These are phyloP conservation scores for Cladophialophora chaetospira DNA, from an alignment of 2,329 filamentous ascomycete species.

Conservation along the genomic window DNA sequence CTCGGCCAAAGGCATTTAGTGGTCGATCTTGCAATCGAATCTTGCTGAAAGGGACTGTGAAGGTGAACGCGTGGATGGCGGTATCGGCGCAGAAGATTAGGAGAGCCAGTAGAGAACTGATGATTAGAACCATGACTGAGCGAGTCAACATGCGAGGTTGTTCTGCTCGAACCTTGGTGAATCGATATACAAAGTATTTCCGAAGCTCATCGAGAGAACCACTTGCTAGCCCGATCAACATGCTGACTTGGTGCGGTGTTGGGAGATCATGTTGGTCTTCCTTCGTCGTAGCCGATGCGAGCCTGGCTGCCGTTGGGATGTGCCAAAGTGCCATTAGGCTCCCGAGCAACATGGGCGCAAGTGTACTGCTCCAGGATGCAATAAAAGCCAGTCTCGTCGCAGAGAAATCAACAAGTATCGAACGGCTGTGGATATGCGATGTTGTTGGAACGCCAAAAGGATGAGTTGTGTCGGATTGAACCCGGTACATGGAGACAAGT, in stretches of 20 bases:
- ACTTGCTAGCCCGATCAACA: neutral
- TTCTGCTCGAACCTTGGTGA: neutral
- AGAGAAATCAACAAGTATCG: conserved; percentile 8
- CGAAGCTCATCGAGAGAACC: neutral
- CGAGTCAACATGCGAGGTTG: neutral
- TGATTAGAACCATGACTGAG: neutral
- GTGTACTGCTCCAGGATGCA: conserved; percentile 7
- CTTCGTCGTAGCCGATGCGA: neutral
- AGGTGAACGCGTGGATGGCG: conserved; percentile 10
- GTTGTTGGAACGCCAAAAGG: neutral
- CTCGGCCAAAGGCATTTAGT: neutral
- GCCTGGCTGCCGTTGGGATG: neutral
- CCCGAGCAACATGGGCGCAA: conserved; percentile 12
- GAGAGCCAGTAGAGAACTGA: neutral
- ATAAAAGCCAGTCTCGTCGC: conserved; percentile 12
- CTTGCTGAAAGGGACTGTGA: neutral
- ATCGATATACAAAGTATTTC: neutral
- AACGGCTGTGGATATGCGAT: neutral
- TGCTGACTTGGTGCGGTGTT: neutral
- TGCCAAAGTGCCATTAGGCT: conserved; percentile 17
- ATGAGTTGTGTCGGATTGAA: neutral
- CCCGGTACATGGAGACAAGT: neutral
- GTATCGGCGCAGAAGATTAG: conserved; percentile 11
- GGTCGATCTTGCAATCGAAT: neutral
- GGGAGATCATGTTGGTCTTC: neutral